phyloP scores from a whole-genome alignment of 2,329 filamentous ascomycete species.

The Cladosporium velox region DNA sequence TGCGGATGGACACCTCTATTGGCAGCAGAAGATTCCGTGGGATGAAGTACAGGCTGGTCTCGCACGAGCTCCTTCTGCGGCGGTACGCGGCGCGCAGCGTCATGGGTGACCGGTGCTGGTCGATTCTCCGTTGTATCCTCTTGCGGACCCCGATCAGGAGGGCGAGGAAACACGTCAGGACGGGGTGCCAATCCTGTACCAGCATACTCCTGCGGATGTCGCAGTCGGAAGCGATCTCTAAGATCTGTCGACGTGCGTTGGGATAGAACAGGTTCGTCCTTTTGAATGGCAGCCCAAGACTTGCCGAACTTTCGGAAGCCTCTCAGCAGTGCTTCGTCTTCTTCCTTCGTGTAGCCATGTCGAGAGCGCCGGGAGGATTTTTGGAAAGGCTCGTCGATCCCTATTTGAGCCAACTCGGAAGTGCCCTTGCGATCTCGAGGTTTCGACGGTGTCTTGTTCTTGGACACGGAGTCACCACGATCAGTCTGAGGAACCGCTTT shows the following conservation, averaged over 20 bases:
- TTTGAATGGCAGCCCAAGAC: slow-evolving; percentile 61
- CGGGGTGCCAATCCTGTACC: slow-evolving; percentile 48
- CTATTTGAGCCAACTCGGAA: slow-evolving; percentile 45
- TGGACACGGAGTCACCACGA: neutral
- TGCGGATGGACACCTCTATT: slow-evolving; percentile 23
- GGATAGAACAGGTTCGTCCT: slow-evolving; percentile 43
- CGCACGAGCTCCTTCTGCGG: neutral
- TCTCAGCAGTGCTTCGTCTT: slow-evolving; percentile 60
- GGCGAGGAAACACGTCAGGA: slow-evolving; percentile 33
- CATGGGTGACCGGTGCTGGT: neutral
- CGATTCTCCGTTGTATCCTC: neutral
- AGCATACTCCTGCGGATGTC: slow-evolving; percentile 59
- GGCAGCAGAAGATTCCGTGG: slow-evolving; percentile 4
- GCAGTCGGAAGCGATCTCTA: slow-evolving; percentile 62
- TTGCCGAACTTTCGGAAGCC: slow-evolving; percentile 62
- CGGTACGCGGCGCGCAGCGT: neutral
- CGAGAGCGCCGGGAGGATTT: slow-evolving; percentile 56
- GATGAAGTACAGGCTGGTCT: neutral
- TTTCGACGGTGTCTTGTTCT: slow-evolving; percentile 22
- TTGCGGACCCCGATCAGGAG: slow-evolving; percentile 17
- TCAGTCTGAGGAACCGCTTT: slow-evolving; percentile 1
- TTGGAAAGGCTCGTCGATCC: slow-evolving; percentile 52
- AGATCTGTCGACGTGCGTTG: slow-evolving; percentile 55
- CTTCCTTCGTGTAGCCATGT: slow-evolving; percentile 56
- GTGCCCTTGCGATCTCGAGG: slow-evolving; percentile 32